Percentiles rank a stretch among this genome's conserved stretches.
These are phyloP conservation scores for Leccinum fuscescens DNA, from an alignment of 1,284 basidiomycete species.

Conservation along the genomic window DNA sequence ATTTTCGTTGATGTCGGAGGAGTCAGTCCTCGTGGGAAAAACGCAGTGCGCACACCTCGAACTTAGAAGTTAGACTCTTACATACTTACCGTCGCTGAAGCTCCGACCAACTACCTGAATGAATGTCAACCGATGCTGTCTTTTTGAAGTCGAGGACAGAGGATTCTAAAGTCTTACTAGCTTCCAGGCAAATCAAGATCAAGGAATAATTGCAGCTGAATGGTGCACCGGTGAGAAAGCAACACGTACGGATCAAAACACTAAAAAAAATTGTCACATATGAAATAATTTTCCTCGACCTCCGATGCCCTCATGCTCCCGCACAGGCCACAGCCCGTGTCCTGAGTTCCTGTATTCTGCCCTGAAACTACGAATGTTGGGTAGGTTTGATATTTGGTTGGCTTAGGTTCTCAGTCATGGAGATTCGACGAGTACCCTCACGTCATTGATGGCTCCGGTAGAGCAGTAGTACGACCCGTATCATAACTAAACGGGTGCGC, in stretches of 20 bases:
- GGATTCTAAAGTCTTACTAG: background rate
- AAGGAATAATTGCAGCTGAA: background rate
- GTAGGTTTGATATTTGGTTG: background rate
- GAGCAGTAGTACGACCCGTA: background rate
- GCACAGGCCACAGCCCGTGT: background rate
- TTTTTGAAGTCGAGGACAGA: background rate
- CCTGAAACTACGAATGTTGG: background rate
- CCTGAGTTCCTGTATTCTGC: background rate
- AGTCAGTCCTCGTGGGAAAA: background rate
- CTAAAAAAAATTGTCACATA: background rate
- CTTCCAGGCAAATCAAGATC: background rate
- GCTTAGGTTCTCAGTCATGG: background rate
- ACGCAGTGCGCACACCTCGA: background rate
- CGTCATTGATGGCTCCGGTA: background rate
- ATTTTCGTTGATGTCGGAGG: background rate
- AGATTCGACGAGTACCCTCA: background rate
- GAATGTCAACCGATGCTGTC: background rate
- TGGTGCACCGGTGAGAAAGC: background rate
- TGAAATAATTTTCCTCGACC: background rate
- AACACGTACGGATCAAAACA: background rate
- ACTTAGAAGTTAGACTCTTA: background rate
- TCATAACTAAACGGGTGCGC: background rate
- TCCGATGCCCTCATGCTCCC: background rate
- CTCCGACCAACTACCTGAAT: background rate
- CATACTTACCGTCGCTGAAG: background rate